phyloP scores from a whole-genome alignment of 2,329 filamentous ascomycete species.

The Talaromyces sp. region DNA sequence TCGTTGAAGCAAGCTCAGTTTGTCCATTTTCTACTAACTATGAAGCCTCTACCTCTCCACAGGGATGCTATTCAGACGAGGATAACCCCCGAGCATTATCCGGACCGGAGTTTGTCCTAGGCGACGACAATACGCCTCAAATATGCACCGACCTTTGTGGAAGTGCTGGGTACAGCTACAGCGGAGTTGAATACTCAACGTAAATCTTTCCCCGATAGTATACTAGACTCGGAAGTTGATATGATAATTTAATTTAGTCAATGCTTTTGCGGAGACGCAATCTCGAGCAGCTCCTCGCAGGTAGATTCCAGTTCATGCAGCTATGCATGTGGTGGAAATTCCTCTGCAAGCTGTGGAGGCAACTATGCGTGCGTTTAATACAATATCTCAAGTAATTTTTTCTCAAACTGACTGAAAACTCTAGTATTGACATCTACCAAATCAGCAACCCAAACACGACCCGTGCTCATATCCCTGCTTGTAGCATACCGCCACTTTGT shows the following conservation, averaged over 20 bases:
- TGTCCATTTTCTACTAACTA: background rate
- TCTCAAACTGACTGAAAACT: background rate
- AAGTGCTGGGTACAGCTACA: slow-evolving; percentile 1
- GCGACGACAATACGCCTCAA: background rate
- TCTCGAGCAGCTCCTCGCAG: background rate
- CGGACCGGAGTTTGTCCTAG: background rate
- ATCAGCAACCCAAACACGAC: slow-evolving; percentile 2
- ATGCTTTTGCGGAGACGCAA: slow-evolving; percentile 3
- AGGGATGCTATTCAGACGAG: slow-evolving; percentile 4
- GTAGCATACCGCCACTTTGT: slow-evolving; percentile 1
- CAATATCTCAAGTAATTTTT: background rate
- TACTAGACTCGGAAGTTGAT: background rate
- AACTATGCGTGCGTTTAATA: slow-evolving; percentile 1
- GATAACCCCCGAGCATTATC: background rate
- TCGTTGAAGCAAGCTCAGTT: no score
- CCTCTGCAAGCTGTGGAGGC: slow-evolving; percentile 2
- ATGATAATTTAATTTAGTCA: background rate
- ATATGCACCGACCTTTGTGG: slow-evolving; percentile 1
- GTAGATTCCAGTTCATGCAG: background rate
- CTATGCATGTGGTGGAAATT: slow-evolving; percentile 3
- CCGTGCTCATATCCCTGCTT: background rate
- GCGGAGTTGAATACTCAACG: slow-evolving; percentile 6
- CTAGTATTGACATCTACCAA: slow-evolving; percentile 5
- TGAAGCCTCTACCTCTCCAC: background rate
- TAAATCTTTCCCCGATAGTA: background rate